Evolutionary conservation across 139 green algal genomes (phyloP).

Genomic region (Chlorella sorokiniana): DNA sequence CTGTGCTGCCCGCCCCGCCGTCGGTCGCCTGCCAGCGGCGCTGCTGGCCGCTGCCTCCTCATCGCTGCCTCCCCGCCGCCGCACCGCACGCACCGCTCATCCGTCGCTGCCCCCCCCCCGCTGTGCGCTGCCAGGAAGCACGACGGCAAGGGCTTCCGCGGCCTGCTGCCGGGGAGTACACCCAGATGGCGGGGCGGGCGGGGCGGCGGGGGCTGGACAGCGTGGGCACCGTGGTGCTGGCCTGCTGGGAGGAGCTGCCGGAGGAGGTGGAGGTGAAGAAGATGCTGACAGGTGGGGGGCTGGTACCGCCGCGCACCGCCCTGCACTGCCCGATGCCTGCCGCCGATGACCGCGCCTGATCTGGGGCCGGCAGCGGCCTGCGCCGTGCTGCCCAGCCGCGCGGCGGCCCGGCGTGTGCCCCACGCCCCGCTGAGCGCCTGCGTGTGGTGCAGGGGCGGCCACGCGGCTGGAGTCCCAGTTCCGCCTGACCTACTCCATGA

Average conservation of each 20-base stretch:
- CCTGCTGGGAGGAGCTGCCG: constrained; percentile 75
- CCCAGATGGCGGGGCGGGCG: constrained; percentile 94
- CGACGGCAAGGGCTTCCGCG: constrained; percentile 86
- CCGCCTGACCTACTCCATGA: constrained; percentile 98
- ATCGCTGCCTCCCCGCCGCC: too few relatives aligned
- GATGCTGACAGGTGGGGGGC: constrained; percentile 74
- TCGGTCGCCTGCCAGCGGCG: too few relatives aligned
- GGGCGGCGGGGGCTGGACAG: constrained; percentile 86
- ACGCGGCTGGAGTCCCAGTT: constrained; percentile 91
- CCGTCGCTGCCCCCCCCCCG: background rate
- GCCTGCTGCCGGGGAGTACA: constrained; percentile 91
- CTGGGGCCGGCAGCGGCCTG: too few relatives aligned
- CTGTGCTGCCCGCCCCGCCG: too few relatives aligned
- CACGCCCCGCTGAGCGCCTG: background rate
- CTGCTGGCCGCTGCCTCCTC: background rate
- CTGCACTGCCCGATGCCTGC: too few relatives aligned
- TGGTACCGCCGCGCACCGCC: too few relatives aligned
- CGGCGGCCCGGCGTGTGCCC: too few relatives aligned
- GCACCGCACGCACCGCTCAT: too few relatives aligned
- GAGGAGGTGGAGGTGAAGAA: constrained; percentile 70
- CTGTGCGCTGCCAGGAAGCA: constrained; percentile 85
- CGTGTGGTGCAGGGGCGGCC: constrained; percentile 48
- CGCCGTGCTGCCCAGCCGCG: too few relatives aligned
- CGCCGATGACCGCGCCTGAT: too few relatives aligned
- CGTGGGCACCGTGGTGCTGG: constrained; percentile 91